Evolutionary conservation across 1,284 basidiomycete species (phyloP), one percentile per base, ranked within the genome.

Genomic region (Cryptococcus deneoformans): DNA sequence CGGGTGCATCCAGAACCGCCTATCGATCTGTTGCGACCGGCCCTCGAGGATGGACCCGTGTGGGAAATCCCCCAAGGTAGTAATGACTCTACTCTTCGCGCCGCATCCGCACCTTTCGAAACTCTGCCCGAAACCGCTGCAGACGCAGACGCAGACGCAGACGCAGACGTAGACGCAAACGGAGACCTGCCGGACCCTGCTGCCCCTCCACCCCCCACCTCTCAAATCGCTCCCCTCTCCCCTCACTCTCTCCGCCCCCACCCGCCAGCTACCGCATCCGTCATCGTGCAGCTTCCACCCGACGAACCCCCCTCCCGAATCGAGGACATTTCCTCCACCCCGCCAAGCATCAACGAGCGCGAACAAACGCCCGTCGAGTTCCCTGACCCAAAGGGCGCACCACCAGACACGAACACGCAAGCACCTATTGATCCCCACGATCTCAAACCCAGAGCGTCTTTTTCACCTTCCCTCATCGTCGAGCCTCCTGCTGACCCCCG

Each of bases 381-480:
- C 10, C n/a, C n/a, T 10, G n/a, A 42, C 10, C 10, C 40, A n/a
- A 42, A 42, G 10, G 10, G 10, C 10, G 10, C 40, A 42, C 40
- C 40, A 5, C 55, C 54, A 9, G 58, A 55, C 9, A 47, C 57
- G 1, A 14, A 37, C 9, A 24, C 14, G 1, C 7, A 16, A 1
- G 20, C 44, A 40, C 46, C 55, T 10, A 14, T 56, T 20, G 39
- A 42, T 35, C 59, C 60, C 10, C 52, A 56, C 16, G 51, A 56
- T 35, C 42, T 44, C 35, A 37, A 45, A 7, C 60, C 53, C 2
- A 12, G 46, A 6, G 34, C 44, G 10, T 29, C 7, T 20, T 37
- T 1, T 34, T 58, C 58, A 3, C 59, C 58, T 11, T 60, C 61
- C 20, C 50, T 63, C 29, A 48, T 65, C 11, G 66, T 65, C 11